Evolutionary conservation across 345 rosid genomes (phyloP).

Genomic region (Euphorbia tirucalli): DNA sequence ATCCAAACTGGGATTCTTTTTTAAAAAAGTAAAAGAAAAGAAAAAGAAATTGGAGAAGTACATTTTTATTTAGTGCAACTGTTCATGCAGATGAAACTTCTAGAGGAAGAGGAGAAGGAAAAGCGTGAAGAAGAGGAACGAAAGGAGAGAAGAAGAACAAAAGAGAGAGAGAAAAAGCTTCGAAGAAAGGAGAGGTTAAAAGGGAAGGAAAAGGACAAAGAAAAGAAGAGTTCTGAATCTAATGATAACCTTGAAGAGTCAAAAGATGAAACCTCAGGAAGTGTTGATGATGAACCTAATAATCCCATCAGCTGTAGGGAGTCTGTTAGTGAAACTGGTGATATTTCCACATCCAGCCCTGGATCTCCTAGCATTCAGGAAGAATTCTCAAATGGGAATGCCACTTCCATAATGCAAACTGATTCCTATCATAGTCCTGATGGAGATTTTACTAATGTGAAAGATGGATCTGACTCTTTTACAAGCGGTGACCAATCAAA

Average conservation of each 20-base stretch:
- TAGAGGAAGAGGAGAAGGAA: slow-evolving; percentile 96
- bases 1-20: neutral
- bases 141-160: slow-evolving; percentile 78
- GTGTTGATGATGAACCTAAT: slow-evolving; percentile 43
- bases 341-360: slow-evolving; percentile 47
- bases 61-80: neutral
- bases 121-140: slow-evolving; percentile 94
- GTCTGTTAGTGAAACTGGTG: slow-evolving; percentile 40
- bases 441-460: slow-evolving; percentile 37
- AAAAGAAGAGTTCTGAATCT: slow-evolving; percentile 39
- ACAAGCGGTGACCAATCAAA: slow-evolving; percentile 42
- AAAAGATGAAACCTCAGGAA: slow-evolving; percentile 42
- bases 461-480: slow-evolving; percentile 51
- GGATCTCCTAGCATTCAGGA: slow-evolving; percentile 52
- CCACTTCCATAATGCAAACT: slow-evolving; percentile 36
- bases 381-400: slow-evolving; percentile 34
- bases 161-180: slow-evolving; percentile 88
- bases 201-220: slow-evolving; percentile 81
- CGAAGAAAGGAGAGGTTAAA: slow-evolving; percentile 92
- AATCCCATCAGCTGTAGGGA: slow-evolving; percentile 38
- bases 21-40: too few relatives aligned
- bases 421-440: slow-evolving; percentile 41
- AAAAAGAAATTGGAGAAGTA: neutral
- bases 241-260: slow-evolving; percentile 27
- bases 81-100: slow-evolving; percentile 67